These are phyloP conservation scores for Didymella exigua DNA, from an alignment of 2,329 filamentous ascomycete species.

Conservation along the genomic window DNA sequence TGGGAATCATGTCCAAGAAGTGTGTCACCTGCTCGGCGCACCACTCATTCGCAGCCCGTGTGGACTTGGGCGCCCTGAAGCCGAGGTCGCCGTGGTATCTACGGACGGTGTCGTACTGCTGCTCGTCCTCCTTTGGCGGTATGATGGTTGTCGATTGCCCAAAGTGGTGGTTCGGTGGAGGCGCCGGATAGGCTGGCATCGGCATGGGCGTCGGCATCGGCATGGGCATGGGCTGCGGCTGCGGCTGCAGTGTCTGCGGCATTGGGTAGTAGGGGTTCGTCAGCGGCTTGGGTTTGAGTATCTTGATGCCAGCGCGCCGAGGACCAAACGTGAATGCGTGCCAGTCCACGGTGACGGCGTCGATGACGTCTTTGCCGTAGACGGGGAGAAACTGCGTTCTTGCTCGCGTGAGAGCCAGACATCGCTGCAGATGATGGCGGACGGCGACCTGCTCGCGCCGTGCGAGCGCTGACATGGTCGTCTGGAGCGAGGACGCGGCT, in stretches of 20 bases:
- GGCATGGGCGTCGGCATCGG: too few species aligned
- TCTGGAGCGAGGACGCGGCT: conserved; percentile 67
- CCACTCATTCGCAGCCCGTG: conserved; percentile 61
- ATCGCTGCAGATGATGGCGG: conserved; percentile 77
- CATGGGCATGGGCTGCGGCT: too few species aligned
- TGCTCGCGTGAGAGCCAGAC: conserved; percentile 78
- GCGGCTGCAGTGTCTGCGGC: conserved; percentile 14
- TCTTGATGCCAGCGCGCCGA: conserved; percentile 48
- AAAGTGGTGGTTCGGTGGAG: conserved; percentile 24
- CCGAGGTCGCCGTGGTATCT: conserved; percentile 37
- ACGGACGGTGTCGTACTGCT: conserved; percentile 52
- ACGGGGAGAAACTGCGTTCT: conserved; percentile 80
- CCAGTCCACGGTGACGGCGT: conserved; percentile 68
- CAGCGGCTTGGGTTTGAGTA: conserved; percentile 19
- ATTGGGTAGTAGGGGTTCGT: conserved; percentile 13
- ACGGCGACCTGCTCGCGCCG: conserved; percentile 72
- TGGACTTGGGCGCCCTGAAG: conserved; percentile 38
- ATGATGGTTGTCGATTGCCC: conserved; percentile 31
- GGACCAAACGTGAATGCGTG: conserved; percentile 42
- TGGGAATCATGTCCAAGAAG: conserved; percentile 72
- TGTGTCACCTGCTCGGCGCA: conserved; percentile 71
- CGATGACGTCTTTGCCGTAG: conserved; percentile 80
- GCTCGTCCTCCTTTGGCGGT: conserved; percentile 20
- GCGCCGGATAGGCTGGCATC: not conserved
- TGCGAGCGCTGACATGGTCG: conserved; percentile 70